Evolutionary conservation across 768 basidiomycete species (phyloP).

Genomic region (Kwoniella sp.): DNA sequence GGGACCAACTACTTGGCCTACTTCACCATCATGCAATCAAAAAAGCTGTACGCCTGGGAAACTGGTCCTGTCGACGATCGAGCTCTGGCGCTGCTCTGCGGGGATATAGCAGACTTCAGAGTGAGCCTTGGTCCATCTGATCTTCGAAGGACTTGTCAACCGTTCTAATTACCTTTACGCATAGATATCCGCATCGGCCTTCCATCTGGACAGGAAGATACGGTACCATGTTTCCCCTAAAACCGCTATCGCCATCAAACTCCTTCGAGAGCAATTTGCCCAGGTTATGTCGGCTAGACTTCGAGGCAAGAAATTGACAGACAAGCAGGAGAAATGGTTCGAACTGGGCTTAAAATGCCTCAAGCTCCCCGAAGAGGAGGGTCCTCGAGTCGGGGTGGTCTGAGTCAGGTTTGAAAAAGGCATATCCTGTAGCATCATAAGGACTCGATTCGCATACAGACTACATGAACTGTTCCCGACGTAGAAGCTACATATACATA

Average conservation of each 20-base stretch:
- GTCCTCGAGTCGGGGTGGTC: constrained; percentile 22
- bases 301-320: constrained; percentile 64
- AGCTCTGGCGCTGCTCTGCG: constrained; percentile 78
- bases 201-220: constrained; percentile 81
- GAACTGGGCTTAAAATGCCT: constrained; percentile 64
- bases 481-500: constrained; percentile 7
- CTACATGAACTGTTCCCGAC: constrained; percentile 1
- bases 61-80: constrained; percentile 84
- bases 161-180: constrained; percentile 8
- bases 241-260: constrained; percentile 75
- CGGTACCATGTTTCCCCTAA: constrained; percentile 71
- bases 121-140: constrained; percentile 56
- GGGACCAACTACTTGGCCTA: constrained; percentile 74
- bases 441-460: neutral
- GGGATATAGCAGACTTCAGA: constrained; percentile 81
- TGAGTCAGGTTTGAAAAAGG: neutral
- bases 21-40: constrained; percentile 94
- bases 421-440: no score
- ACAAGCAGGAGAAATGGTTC: constrained; percentile 71
- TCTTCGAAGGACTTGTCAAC: neutral
- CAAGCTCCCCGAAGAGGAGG: constrained; percentile 23
- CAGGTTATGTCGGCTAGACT: constrained; percentile 65
- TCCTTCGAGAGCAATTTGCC: constrained; percentile 68
- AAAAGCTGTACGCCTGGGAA: constrained; percentile 76
- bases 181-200: constrained; percentile 71